These are phyloP conservation scores for Solanum virginianum DNA, from an alignment of 257 asterid genomes.

Conservation along the genomic window DNA sequence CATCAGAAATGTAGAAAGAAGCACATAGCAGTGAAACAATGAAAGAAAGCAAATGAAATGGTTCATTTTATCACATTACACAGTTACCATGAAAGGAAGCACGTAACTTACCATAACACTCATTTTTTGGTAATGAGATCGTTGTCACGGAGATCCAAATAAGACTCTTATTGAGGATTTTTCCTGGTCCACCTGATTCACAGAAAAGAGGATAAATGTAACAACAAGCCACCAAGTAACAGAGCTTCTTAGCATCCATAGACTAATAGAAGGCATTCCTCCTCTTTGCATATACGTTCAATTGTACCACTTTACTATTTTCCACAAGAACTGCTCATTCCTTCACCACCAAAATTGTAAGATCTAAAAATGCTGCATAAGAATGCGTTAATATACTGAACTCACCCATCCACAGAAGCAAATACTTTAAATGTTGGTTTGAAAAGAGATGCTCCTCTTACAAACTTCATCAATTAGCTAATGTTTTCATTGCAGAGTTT, in stretches of 20 bases:
- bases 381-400: not conserved
- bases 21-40: not conserved
- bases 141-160: not conserved
- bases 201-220: not conserved
- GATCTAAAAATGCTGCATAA: not conserved
- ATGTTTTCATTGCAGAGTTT: not conserved
- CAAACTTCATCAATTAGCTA: not conserved
- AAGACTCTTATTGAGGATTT: not conserved
- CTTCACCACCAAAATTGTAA: not conserved
- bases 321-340: not conserved
- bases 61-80: not conserved
- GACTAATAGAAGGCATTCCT: not conserved
- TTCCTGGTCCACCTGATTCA: not conserved
- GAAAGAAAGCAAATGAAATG: not conserved
- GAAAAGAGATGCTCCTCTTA: not conserved
- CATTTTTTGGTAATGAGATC: not conserved
- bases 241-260: not conserved
- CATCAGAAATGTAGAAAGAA: not conserved
- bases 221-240: not conserved
- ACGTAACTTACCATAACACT: slow-evolving; percentile 10
- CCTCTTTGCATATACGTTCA: not conserved
- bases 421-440: not conserved
- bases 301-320: not conserved
- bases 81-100: not conserved
- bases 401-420: not conserved